Evolutionary conservation across 2,329 filamentous ascomycete species (phyloP), one percentile per base, ranked within the genome.

Genomic region (Pseudocercospora pini-densiflorae): DNA sequence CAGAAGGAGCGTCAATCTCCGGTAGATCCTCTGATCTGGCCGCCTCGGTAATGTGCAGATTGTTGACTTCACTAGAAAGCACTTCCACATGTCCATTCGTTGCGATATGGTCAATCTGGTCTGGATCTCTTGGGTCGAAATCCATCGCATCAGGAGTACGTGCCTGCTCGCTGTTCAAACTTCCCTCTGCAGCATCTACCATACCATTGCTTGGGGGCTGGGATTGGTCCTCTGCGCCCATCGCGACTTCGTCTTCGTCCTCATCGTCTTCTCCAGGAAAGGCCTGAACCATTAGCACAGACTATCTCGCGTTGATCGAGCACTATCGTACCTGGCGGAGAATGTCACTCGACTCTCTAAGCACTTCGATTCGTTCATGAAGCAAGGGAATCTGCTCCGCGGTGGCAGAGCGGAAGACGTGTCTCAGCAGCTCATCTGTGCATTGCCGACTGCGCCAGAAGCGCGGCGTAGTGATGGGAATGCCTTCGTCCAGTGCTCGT

Each of bases 371-470:
- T 23, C 95, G 88, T 74, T 97, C 89, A 61, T 89, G 80, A 5
- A 98, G 86, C 68, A 99, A 80, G 0, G 96, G 94, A 65, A 98
- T 97, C 70, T 92, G 87, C 79, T 97, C 94, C 8, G 91, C 87
- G 0, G 93, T 97, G 61, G 88, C 89, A 8, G 94, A 97, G 65
- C 94, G 87, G 79, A 99, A 99, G 47, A 98, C 88, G 69, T 93
- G 86, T 65, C 81, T 86, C 59, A 97, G 79, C 10, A 90, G 82
- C 10, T 93, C 88, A 51, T 96, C 85, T 3, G 90, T 91, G 78
- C 92, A 96, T 70, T 59, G 16, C 6, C 33, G 57, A 57, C 61
- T 72, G 23, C 67, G 84, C 94, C 94, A 99, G 77, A 93, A 98
- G 59, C 90, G 86, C 5, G 94, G 91, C 66, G 89, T 92, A 5